Percentiles rank a stretch among this genome's conserved stretches.
Evolutionary conservation across 805 yeast genomes (phyloP).

Genomic region (Candida mattraensis): DNA sequence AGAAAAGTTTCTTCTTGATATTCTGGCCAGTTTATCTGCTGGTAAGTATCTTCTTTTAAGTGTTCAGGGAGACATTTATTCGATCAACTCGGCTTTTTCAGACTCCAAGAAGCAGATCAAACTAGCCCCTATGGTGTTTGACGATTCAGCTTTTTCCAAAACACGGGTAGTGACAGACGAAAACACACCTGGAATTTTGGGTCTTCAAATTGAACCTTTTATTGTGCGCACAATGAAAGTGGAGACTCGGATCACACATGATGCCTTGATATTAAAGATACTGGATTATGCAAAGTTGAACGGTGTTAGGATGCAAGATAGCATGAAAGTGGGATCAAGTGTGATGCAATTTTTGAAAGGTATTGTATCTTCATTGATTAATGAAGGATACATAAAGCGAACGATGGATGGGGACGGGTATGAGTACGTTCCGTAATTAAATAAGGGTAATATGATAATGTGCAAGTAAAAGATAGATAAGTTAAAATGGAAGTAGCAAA

Average conservation of each 20-base stretch:
- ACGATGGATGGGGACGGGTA: conserved; percentile 10
- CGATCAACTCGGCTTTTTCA: conserved; percentile 12
- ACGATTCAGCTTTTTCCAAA: conserved; percentile 6
- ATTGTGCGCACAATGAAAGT: conserved; percentile 35
- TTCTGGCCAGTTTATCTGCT: no score
- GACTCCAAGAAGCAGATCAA: conserved; percentile 11
- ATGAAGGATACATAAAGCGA: conserved; percentile 36
- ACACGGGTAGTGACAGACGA: conserved; percentile 1
- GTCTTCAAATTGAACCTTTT: conserved; percentile 16
- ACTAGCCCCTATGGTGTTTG: conserved; percentile 8
- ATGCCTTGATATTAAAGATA: conserved; percentile 34
- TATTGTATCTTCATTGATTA: conserved; percentile 37
- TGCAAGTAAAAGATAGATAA: no score
- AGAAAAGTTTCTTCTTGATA: conserved; percentile 32
- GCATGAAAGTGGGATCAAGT: conserved; percentile 3
- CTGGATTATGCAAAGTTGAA: conserved; percentile 20
- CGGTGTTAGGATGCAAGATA: conserved; percentile 2
- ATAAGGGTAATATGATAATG: no score
- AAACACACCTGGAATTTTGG: conserved; percentile 9
- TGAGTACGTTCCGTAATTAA: conserved; percentile 16
- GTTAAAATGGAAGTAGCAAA: no score
- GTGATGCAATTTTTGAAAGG: conserved; percentile 24
- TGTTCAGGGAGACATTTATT: conserved; percentile 9
- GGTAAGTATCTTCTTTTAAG: no score
- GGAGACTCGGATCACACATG: conserved; percentile 24